Conservation (phyloP, 306 rosid genomes). For the Rosa chinensis region DNA sequence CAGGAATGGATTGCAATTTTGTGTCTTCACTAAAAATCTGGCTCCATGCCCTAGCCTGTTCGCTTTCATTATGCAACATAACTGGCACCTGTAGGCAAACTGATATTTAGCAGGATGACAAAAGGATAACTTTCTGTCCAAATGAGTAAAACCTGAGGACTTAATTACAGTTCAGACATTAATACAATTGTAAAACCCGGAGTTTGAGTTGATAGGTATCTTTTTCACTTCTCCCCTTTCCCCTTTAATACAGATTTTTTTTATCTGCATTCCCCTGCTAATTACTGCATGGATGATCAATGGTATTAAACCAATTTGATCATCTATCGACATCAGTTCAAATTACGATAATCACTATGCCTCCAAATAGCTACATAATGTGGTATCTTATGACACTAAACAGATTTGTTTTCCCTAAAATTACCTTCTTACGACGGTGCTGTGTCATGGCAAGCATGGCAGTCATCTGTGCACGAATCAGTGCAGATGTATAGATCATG, state of each 20-base stretch:
- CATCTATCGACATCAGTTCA: neutral
- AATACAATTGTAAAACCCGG: neutral
- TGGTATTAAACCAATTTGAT: neutral
- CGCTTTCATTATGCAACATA: conserved; percentile 77
- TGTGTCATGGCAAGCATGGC: conserved; percentile 99
- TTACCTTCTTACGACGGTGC: conserved; percentile 91
- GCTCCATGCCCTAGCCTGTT: conserved; percentile 86
- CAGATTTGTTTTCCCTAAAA: neutral
- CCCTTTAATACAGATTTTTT: neutral
- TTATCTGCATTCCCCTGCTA: neutral
- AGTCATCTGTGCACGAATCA: conserved; percentile 99
- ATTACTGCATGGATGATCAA: neutral
- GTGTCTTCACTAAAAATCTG: conserved; percentile 91
- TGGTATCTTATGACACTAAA: conserved; percentile 3
- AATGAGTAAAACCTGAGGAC: neutral
- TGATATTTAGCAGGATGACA: conserved; percentile 26
- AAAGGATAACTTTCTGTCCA: neutral
- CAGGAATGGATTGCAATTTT: conserved; percentile 89
- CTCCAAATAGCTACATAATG: neutral
- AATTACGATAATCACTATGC: neutral
- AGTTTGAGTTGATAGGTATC: too few species aligned
- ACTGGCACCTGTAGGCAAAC: conserved; percentile 70
- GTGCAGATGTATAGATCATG: conserved; percentile 87
- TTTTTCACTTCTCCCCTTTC: conserved; percentile 3
- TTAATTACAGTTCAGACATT: neutral